Evolutionary conservation across 805 yeast genomes (phyloP).

Genomic region (Yarrowia keelungensis): DNA sequence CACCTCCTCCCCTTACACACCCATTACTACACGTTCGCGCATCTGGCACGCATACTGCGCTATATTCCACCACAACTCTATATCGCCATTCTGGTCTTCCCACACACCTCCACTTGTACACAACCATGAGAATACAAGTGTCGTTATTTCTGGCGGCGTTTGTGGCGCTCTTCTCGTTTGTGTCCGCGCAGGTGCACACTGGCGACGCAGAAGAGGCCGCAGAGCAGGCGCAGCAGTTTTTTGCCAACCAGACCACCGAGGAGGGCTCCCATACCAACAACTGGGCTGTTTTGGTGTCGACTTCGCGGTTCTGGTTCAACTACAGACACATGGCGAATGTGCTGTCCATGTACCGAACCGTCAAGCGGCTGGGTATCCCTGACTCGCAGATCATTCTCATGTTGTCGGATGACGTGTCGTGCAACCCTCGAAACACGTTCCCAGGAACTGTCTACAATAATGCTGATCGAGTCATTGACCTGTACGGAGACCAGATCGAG

Average conservation of each 20-base stretch:
- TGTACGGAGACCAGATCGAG: slow-evolving; percentile 93
- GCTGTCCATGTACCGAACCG: slow-evolving; percentile 91
- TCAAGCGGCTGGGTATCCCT: slow-evolving; percentile 94
- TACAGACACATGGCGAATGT: slow-evolving; percentile 98
- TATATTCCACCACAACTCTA: slow-evolving; percentile 6
- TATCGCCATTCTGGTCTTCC: not conserved
- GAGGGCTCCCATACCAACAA: slow-evolving; percentile 60
- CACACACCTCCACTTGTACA: not conserved
- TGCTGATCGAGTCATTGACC: slow-evolving; percentile 87
- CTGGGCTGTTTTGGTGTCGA: slow-evolving; percentile 90
- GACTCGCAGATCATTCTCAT: slow-evolving; percentile 95
- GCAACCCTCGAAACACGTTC: slow-evolving; percentile 93
- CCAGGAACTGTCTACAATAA: slow-evolving; percentile 97
- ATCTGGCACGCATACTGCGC: slow-evolving; percentile 1
- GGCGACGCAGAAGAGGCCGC: slow-evolving; percentile 2
- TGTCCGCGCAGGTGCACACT: slow-evolving; percentile 2
- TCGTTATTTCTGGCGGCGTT: slow-evolving; percentile 11
- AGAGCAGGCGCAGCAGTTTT: slow-evolving; percentile 10
- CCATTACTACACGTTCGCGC: not conserved
- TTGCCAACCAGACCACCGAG: slow-evolving; percentile 30
- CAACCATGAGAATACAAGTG: slow-evolving; percentile 14
- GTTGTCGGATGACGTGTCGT: slow-evolving; percentile 96
- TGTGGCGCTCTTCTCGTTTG: slow-evolving; percentile 9
- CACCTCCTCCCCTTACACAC: not conserved
- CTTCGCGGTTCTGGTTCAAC: slow-evolving; percentile 98